Percentiles rank a stretch among this genome's conserved stretches.
These are phyloP conservation scores for Cinchona pubescens DNA, from an alignment of 257 asterid genomes.

Conservation along the genomic window DNA sequence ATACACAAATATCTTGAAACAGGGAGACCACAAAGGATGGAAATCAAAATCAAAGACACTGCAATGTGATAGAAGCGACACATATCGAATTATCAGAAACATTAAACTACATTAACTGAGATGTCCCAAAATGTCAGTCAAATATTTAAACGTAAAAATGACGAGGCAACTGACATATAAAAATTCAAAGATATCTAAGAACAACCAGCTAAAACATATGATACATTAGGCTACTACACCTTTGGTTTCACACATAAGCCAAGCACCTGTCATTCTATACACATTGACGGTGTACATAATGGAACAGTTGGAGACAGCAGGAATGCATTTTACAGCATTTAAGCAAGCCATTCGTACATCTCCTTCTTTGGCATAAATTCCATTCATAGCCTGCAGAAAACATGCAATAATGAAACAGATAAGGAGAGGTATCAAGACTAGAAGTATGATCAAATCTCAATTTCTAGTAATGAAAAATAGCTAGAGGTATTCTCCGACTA, in stretches of 20 bases:
- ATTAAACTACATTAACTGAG: not conserved
- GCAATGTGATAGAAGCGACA: not conserved
- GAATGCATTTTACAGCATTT: constrained; percentile 92
- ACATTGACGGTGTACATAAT: no score
- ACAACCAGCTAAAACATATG: constrained; percentile 10
- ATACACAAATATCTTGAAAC: no score
- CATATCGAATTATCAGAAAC: not conserved
- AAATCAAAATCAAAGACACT: no score
- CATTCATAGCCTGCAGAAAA: constrained; percentile 67
- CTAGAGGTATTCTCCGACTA: no score
- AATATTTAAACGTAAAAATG: not conserved
- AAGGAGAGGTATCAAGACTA: constrained; percentile 11
- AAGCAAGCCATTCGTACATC: constrained; percentile 95
- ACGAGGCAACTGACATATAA: constrained; percentile 4
- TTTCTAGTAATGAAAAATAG: no score
- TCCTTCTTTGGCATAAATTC: constrained; percentile 87
- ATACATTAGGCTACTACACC: constrained; percentile 43
- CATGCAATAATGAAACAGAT: constrained; percentile 22
- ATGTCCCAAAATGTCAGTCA: not conserved
- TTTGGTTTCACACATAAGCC: no score
- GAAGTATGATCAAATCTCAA: no score
- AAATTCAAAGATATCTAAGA: no score
- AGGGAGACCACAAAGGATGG: no score
- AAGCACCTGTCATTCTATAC: no score
- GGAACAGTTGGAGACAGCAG: constrained; percentile 79